Percentiles rank a stretch among this genome's conserved stretches.
phyloP scores from a whole-genome alignment of 1,284 basidiomycete species.

The Cutaneotrichosporon mucoides region DNA sequence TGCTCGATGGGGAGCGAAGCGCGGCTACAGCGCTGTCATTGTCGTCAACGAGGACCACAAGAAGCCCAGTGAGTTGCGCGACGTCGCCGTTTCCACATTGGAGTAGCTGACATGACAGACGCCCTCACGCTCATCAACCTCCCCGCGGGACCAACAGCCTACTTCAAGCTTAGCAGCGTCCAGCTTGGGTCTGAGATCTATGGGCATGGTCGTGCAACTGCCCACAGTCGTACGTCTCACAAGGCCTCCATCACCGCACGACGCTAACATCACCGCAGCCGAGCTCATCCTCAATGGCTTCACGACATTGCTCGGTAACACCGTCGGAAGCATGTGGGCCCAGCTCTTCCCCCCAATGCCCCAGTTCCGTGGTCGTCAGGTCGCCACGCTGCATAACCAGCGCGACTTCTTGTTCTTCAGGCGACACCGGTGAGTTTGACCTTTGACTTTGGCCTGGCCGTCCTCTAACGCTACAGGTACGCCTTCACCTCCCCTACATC shows the following conservation, averaged over 20 bases:
- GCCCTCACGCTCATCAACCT: constrained; percentile 88
- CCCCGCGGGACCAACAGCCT: constrained; percentile 88
- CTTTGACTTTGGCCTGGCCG: no score
- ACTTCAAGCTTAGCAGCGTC: constrained; percentile 91
- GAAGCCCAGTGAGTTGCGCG: constrained; percentile 67
- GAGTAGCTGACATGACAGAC: constrained; percentile 53
- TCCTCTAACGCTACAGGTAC: constrained; percentile 53
- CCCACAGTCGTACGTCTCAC: constrained; percentile 54
- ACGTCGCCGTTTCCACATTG: no score
- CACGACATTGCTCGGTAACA: constrained; percentile 87
- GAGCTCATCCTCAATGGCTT: constrained; percentile 96
- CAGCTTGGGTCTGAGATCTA: constrained; percentile 80
- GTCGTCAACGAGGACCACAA: constrained; percentile 95
- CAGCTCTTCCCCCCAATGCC: constrained; percentile 92
- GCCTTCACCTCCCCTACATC: constrained; percentile 87
- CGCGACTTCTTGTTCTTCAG: constrained; percentile 98
- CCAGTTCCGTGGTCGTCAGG: constrained; percentile 93
- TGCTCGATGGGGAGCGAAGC: constrained; percentile 84
- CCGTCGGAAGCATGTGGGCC: constrained; percentile 90
- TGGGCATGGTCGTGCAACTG: constrained; percentile 85
- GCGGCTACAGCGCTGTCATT: constrained; percentile 76
- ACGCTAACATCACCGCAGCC: constrained; percentile 41
- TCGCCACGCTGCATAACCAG: constrained; percentile 96
- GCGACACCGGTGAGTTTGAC: constrained; percentile 59
- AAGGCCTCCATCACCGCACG: no score